Evolutionary conservation across 2,329 filamentous ascomycete species (phyloP).

Genomic region (Sporothrix mexicana): DNA sequence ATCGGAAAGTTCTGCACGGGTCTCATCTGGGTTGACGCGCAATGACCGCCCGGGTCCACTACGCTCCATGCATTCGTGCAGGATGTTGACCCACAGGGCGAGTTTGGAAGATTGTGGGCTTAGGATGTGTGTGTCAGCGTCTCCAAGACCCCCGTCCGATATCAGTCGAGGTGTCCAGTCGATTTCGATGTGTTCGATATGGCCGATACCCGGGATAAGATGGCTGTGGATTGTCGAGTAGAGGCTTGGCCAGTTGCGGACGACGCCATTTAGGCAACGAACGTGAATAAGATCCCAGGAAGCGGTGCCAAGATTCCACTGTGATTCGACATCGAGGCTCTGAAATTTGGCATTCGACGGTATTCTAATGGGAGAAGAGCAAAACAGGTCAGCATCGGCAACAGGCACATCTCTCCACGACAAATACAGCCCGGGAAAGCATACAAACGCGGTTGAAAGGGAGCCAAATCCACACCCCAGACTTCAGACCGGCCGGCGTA

Average conservation of each 20-base stretch:
- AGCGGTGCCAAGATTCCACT: slow-evolving; percentile 63
- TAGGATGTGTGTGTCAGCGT: too few relatives aligned
- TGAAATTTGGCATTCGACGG: slow-evolving; percentile 71
- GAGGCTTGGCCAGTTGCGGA: slow-evolving; percentile 74
- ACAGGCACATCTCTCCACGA: not conserved
- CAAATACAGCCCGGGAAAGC: not conserved
- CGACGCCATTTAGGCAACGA: slow-evolving; percentile 77
- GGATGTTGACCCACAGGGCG: slow-evolving; percentile 18
- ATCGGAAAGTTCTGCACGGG: slow-evolving; percentile 64
- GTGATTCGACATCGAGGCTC: slow-evolving; percentile 77
- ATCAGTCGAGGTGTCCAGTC: slow-evolving; percentile 79
- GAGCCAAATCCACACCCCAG: slow-evolving; percentile 32
- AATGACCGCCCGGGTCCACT: slow-evolving; percentile 64
- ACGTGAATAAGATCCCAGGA: slow-evolving; percentile 86
- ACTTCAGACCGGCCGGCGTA: slow-evolving; percentile 32
- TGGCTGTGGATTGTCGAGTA: slow-evolving; percentile 75
- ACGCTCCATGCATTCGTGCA: slow-evolving; percentile 57
- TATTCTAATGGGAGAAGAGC: slow-evolving; percentile 58
- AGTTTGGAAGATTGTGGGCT: slow-evolving; percentile 5
- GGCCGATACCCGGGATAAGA: slow-evolving; percentile 74
- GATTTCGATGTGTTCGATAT: slow-evolving; percentile 87
- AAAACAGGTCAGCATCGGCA: not conserved
- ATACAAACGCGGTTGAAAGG: slow-evolving; percentile 33
- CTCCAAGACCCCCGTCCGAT: slow-evolving; percentile 50
- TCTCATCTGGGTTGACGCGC: slow-evolving; percentile 60